Percentiles rank a stretch among this genome's conserved stretches.
Evolutionary conservation across 2,329 filamentous ascomycete species (phyloP).

Genomic region (Paraphaeosphaeria minitans): DNA sequence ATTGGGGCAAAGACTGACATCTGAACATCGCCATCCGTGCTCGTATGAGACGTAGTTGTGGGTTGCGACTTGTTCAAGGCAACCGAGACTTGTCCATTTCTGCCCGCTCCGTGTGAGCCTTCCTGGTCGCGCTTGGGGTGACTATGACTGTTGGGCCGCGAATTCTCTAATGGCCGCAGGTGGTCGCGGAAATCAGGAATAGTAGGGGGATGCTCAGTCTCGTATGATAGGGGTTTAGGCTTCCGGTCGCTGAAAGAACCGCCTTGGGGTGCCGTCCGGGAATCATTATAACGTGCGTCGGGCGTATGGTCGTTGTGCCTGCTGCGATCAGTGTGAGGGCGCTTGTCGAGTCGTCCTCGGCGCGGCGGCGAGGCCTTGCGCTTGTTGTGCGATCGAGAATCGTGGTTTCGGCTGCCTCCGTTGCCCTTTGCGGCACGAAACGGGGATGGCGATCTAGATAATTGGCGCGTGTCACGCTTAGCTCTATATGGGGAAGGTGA

Average conservation of each 20-base stretch:
- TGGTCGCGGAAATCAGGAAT: slow-evolving; percentile 24
- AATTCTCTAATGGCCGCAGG: slow-evolving; percentile 16
- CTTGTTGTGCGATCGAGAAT: slow-evolving; percentile 46
- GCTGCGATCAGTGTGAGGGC: slow-evolving; percentile 49
- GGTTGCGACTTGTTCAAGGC: not conserved
- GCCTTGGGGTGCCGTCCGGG: slow-evolving; percentile 9
- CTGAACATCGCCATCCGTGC: slow-evolving; percentile 20
- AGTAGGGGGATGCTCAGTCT: slow-evolving; percentile 52
- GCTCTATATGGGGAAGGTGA: slow-evolving; percentile 15
- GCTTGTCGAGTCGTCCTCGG: slow-evolving; percentile 59
- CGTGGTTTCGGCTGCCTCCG: slow-evolving; percentile 28
- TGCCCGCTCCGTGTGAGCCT: not conserved
- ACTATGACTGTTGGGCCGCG: slow-evolving; percentile 11
- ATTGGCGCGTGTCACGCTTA: slow-evolving; percentile 8
- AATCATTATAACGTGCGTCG: slow-evolving; percentile 67
- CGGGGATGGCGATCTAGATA: slow-evolving; percentile 34
- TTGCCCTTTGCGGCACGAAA: slow-evolving; percentile 30
- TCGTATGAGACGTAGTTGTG: slow-evolving; percentile 6
- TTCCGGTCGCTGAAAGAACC: slow-evolving; percentile 20
- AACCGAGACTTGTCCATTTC: not conserved
- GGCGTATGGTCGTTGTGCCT: slow-evolving; percentile 63
- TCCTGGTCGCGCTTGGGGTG: slow-evolving; percentile 5
- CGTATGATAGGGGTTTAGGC: slow-evolving; percentile 38
- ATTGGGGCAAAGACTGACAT: slow-evolving; percentile 20
- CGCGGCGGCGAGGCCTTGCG: slow-evolving; percentile 50